A percentile compares a stretch with the other conserved stretches of the same genome.
These are phyloP conservation scores for Citrus australasica DNA, from an alignment of 345 rosid species.

Conservation along the genomic window DNA sequence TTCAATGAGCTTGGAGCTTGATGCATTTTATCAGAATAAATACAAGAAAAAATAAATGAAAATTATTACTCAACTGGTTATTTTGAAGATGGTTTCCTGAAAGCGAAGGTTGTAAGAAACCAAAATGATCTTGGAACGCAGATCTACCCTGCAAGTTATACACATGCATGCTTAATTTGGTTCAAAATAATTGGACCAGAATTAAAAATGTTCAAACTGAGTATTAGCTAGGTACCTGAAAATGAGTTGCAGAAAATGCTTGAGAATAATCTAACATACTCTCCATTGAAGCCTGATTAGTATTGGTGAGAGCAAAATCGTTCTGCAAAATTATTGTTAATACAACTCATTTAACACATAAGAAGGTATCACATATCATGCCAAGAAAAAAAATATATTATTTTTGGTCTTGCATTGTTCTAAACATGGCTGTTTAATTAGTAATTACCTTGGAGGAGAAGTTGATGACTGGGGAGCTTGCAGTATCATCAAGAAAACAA, in stretches of 20 bases:
- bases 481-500: constrained; percentile 81
- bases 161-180: background rate
- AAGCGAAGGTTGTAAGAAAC: constrained; percentile 33
- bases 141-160: constrained; percentile 44
- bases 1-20: constrained; percentile 5
- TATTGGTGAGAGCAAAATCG: constrained; percentile 30
- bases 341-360: background rate
- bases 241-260: constrained; percentile 61
- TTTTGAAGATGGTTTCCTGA: constrained; percentile 42
- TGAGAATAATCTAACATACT: constrained; percentile 58
- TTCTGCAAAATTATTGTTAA: constrained; percentile 18
- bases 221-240: constrained; percentile 46
- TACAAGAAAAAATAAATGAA: background rate
- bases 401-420: background rate
- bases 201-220: background rate
- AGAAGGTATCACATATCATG: background rate
- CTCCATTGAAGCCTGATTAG: constrained; percentile 44
- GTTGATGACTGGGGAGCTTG: constrained; percentile 71
- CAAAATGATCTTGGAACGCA: constrained; percentile 38
- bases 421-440: constrained; percentile 13
- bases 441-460: constrained; percentile 54
- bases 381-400: too few relatives aligned
- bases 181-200: background rate
- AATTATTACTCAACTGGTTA: constrained; percentile 42
- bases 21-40: background rate